Evolutionary conservation across 1,139 yeast species (phyloP), one percentile per base, ranked within the genome.

Genomic region (Pichia cactophila): DNA sequence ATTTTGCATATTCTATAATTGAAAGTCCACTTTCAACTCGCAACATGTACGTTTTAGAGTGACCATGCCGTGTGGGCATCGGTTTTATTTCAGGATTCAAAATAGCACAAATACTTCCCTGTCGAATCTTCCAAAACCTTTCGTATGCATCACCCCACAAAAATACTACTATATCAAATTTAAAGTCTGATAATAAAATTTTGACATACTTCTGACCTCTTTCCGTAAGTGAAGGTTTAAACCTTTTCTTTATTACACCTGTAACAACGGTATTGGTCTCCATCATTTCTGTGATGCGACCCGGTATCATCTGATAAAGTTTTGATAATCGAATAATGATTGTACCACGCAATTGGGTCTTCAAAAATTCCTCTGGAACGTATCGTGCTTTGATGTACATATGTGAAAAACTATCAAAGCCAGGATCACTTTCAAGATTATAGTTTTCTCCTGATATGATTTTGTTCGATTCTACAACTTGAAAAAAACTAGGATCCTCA

Each of bases 211-310:
- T 86, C 7, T 72, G 66, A 17, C 69, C 68, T 44, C 73, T 69
- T 20, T 69, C 60, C 0, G 80, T 67, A n/a, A 68, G 62, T 54
- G 71, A 73, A 1, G 84, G 73, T 7, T 73, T 77, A 4, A 80
- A 69, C 60, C 88, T 89, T 35, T 65, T 62, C 6, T 80, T 70
- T 0, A 90, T 70, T 9, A 86, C 73, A 1, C 95, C 97, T 26
- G 83, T 62, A 10, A 84, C 74, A 26, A 84, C 81, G 84, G 87
- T 89, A 60, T 90, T 89, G 14, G 83, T 67, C 58, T 81, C 83
- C 35, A 70, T 67, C 0, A 96, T 96, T 47, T 85, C 85, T 6
- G 67, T 64, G 60, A 76, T 89, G 31, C 76, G 69, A 1, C 96
- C 95, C 5, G 92, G 83, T 40, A 65, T 58, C 1, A 87, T 80